Percentiles rank a stretch among this genome's conserved stretches.
Evolutionary conservation across 768 basidiomycete species (phyloP).

Genomic region (Myochromella boudieri): DNA sequence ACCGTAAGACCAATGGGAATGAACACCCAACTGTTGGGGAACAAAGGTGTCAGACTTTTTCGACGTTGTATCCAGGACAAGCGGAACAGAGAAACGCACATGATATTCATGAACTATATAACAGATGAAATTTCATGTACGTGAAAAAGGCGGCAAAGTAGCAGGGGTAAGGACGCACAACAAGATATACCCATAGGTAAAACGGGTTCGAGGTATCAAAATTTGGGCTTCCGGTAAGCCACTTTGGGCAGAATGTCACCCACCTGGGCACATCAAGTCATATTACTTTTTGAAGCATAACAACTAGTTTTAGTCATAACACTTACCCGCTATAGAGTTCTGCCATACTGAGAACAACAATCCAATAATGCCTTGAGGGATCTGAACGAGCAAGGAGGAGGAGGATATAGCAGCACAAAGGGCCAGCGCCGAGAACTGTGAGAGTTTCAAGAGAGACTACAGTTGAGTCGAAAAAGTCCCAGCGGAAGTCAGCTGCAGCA

Average conservation of each 20-base stretch:
- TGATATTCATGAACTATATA: constrained; percentile 73
- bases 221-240: constrained; percentile 76
- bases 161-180: constrained; percentile 45
- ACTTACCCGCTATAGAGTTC: constrained; percentile 76
- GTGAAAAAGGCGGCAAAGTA: background rate
- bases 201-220: constrained; percentile 70
- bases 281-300: too few relatives aligned
- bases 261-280: constrained; percentile 39
- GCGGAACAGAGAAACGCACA: constrained; percentile 45
- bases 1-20: constrained; percentile 75
- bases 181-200: constrained; percentile 78
- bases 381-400: constrained; percentile 64
- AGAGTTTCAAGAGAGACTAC: constrained; percentile 82
- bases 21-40: constrained; percentile 67
- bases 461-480: constrained; percentile 77
- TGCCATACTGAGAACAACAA: constrained; percentile 71
- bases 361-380: constrained; percentile 75
- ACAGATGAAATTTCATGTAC: background rate
- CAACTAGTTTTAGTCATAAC: background rate
- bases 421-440: constrained; percentile 78
- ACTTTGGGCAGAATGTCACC: constrained; percentile 91
- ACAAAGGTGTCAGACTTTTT: background rate
- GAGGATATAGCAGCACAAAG: constrained; percentile 71
- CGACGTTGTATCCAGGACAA: constrained; percentile 3
- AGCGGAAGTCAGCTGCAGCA: constrained; percentile 75